Conservation (phyloP, 108 stramenopile species). For the Chaetoceros muelleri region DNA sequence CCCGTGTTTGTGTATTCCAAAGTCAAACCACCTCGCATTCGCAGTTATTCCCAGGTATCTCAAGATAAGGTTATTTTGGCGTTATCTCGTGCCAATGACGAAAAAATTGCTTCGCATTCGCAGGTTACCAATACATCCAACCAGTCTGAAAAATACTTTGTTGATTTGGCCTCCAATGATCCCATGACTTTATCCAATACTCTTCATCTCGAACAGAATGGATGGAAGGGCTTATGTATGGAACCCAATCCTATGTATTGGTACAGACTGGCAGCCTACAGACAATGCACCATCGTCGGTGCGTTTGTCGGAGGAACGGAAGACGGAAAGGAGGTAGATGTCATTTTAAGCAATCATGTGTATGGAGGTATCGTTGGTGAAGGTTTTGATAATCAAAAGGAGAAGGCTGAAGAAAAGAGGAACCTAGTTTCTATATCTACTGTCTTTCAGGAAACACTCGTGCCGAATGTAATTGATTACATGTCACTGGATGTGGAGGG, state of each 20-base stretch:
- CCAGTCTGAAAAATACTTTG: too few relatives aligned
- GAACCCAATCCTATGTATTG: slow-evolving; percentile 47
- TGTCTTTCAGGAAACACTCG: slow-evolving; percentile 28
- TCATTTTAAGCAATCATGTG: not conserved
- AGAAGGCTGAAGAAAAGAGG: slow-evolving; percentile 3
- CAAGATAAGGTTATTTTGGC: too few relatives aligned
- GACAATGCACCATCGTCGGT: slow-evolving; percentile 5
- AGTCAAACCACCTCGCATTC: too few relatives aligned
- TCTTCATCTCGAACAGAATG: slow-evolving; percentile 25
- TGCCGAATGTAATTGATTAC: slow-evolving; percentile 46
- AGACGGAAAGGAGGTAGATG: not conserved
- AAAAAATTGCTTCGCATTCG: too few relatives aligned
- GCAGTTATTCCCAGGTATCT: too few relatives aligned
- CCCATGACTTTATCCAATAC: slow-evolving; percentile 32
- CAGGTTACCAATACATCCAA: too few relatives aligned
- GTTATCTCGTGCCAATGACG: too few relatives aligned
- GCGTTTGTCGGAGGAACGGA: slow-evolving; percentile 14
- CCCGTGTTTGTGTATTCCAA: too few relatives aligned
- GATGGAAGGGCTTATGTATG: slow-evolving; percentile 15
- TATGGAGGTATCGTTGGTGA: slow-evolving; percentile 43
- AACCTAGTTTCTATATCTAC: slow-evolving; percentile 33
- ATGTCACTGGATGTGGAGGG: slow-evolving; percentile 56
- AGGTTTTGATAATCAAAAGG: slow-evolving; percentile 30
- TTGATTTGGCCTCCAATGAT: slow-evolving; percentile 41
- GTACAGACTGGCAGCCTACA: slow-evolving; percentile 23